Percentiles rank a stretch among this genome's conserved stretches.
These are phyloP conservation scores for Litchi chinensis DNA, from an alignment of 345 rosid species.

Conservation along the genomic window DNA sequence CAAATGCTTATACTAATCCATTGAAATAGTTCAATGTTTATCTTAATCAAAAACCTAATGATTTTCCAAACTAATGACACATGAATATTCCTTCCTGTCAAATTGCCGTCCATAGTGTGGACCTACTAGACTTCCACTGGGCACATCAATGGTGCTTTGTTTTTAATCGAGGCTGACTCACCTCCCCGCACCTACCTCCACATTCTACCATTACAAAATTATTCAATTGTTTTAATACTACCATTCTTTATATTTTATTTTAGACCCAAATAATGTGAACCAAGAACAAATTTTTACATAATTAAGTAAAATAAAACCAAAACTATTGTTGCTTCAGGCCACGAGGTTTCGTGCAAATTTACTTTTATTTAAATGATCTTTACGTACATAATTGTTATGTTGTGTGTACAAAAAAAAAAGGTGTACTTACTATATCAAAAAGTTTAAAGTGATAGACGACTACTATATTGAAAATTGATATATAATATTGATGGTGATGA, in stretches of 20 bases:
- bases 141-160: background rate
- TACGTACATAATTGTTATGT: too few relatives aligned
- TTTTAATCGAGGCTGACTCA: slow-evolving; percentile 28
- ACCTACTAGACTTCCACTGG: slow-evolving; percentile 28
- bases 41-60: background rate
- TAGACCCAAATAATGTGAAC: background rate
- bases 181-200: slow-evolving; percentile 24
- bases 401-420: too few relatives aligned
- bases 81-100: background rate
- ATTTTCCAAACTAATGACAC: background rate
- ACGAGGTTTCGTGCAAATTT: too few relatives aligned
- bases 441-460: too few relatives aligned
- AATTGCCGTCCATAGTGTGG: background rate
- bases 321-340: too few relatives aligned
- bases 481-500: too few relatives aligned
- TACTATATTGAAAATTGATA: too few relatives aligned
- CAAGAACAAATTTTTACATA: too few relatives aligned
- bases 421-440: too few relatives aligned
- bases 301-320: too few relatives aligned
- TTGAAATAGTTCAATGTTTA: background rate
- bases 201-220: background rate
- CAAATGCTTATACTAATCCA: background rate
- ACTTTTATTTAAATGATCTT: too few relatives aligned
- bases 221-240: background rate
- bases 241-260: background rate